Base-by-base conservation (phyloP, 257 asterid genomes). In the Solanum rostratum region DNA sequence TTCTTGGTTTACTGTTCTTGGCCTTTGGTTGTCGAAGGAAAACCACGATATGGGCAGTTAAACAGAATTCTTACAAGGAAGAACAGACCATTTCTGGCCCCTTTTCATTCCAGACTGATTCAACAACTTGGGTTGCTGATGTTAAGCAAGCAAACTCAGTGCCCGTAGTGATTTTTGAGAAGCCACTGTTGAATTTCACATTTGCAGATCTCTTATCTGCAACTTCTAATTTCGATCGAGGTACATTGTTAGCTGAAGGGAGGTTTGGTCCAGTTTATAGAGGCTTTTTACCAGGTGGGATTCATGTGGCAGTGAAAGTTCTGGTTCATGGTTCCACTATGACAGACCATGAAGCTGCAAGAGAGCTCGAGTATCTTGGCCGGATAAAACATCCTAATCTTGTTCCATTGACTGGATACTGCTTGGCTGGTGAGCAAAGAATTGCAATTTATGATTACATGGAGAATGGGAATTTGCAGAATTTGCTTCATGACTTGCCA, bases 11-110 rank as follows among this genome's bases (percentile, higher is more conserved):
- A 89, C 91, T 96, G 80, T 71, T 93, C 79, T 59, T 96, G 87
- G 98, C 99, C 24, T 92, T 95, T 80, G 92, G 97, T 79, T 93
- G 95, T 87, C 88, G 98, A 69, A 73, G 88, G 60, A 86, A 84
- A 70, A 80, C 89, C 30, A 84, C 71, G 11, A 84, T 79, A 80
- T 84, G 87, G 89, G 84, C 73, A 0, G 88, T 83, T 18, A 83
- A 86, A 79, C 88, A 86, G 79, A 30, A 53, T 14, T 79, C 89
- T 63, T 78, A 68, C 78, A 86, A 80, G 81, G 89, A 86, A 55
- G 89, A 86, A 60, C 85, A 79, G 82, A 79, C 41, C 46, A 66
- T 87, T 29, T 86, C 89, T 2, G 89, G 89, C 1, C 89, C 89
- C 6, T 86, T 86, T 68, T 86, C 89, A 0, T 86, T 86, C 70